Evolutionary conservation across 345 rosid species (phyloP).

Genomic region (Heritiera fomes): DNA sequence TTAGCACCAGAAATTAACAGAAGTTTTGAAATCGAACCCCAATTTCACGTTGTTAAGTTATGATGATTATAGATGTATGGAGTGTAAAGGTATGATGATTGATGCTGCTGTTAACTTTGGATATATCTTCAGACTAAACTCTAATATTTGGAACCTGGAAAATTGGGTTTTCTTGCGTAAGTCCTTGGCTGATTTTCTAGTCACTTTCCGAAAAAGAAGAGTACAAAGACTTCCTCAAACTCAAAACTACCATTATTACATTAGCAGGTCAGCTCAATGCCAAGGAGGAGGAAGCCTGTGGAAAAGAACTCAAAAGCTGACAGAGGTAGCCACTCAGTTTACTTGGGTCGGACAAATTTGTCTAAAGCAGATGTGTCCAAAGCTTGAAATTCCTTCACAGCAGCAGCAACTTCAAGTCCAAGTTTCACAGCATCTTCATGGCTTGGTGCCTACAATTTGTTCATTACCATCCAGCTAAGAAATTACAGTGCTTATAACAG

Average conservation of each 20-base stretch:
- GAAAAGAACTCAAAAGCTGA: background rate
- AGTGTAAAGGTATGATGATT: background rate
- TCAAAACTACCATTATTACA: background rate
- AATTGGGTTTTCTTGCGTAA: background rate
- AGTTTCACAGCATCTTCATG: constrained; percentile 70
- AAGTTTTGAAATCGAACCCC: background rate
- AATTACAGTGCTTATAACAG: background rate
- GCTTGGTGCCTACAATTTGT: constrained; percentile 61
- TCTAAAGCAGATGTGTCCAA: constrained; percentile 79
- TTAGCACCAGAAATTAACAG: background rate
- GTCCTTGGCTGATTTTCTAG: background rate
- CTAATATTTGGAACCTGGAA: background rate
- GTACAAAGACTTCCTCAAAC: background rate
- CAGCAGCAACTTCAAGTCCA: constrained; percentile 63
- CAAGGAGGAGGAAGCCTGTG: background rate
- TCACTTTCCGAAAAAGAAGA: background rate
- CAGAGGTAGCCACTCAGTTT: background rate
- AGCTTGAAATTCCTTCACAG: constrained; percentile 69
- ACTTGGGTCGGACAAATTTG: constrained; percentile 46
- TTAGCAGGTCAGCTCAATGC: background rate
- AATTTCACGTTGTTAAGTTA: background rate
- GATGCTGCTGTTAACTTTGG: background rate
- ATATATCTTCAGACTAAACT: background rate
- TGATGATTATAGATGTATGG: background rate
- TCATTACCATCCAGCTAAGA: background rate